phyloP scores from a whole-genome alignment of 495 filamentous ascomycete genomes.

The Penicillium malachiteum region DNA sequence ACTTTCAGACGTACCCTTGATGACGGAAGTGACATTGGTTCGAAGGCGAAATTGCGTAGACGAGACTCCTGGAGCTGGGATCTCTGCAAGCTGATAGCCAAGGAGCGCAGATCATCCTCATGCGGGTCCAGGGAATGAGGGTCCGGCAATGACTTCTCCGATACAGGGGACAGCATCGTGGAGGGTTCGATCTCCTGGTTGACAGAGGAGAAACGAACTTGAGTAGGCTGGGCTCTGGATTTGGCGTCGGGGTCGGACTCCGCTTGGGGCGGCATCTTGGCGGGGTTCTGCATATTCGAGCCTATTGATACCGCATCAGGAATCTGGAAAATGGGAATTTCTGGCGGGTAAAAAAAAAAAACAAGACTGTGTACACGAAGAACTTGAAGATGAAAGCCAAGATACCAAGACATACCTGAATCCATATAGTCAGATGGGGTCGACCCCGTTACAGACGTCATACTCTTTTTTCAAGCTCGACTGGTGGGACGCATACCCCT shows the following conservation, averaged over 20 bases:
- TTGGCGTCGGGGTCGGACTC: constrained; percentile 33
- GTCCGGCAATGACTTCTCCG: constrained; percentile 23
- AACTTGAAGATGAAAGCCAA: neutral
- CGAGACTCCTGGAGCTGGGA: constrained; percentile 75
- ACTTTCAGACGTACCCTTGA: constrained; percentile 66
- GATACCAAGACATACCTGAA: constrained; percentile 35
- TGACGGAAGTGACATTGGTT: constrained; percentile 80
- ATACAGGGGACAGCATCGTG: constrained; percentile 31
- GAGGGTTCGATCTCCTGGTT: constrained; percentile 70
- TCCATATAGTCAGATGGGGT: constrained; percentile 27
- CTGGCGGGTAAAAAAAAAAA: no score
- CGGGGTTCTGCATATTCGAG: constrained; percentile 21
- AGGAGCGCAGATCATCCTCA: constrained; percentile 65
- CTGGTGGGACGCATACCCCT: constrained; percentile 42
- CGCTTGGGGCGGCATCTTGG: constrained; percentile 29
- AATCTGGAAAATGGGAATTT: neutral
- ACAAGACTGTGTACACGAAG: neutral
- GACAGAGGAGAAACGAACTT: constrained; percentile 79
- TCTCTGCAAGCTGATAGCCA: constrained; percentile 70
- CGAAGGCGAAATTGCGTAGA: constrained; percentile 80
- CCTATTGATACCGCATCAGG: constrained; percentile 18
- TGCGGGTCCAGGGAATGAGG: constrained; percentile 31
- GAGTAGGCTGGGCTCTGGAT: constrained; percentile 37
- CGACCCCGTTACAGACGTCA: constrained; percentile 44
- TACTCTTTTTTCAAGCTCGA: constrained; percentile 30